Evolutionary conservation across 495 filamentous ascomycete genomes (phyloP).

Genomic region (Tuber magnatum): DNA sequence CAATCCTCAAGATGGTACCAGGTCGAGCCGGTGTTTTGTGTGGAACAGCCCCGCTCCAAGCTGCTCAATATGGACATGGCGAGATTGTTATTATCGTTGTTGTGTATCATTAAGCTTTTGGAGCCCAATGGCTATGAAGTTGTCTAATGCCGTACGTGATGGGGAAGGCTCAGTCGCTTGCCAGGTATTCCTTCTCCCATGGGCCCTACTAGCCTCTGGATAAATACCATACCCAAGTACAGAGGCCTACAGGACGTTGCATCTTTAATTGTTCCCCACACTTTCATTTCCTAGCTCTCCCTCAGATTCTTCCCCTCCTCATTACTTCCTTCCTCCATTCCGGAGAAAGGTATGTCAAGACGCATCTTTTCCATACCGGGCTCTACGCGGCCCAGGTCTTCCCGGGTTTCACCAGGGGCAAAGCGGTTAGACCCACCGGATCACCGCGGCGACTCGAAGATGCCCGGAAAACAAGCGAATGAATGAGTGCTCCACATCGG

Average conservation of each 20-base stretch:
- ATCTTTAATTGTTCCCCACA: neutral
- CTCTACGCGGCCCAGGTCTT: no score
- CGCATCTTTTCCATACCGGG: no score
- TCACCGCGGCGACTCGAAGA: no score
- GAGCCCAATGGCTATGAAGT: neutral
- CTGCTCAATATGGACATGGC: no score
- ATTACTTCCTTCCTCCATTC: neutral
- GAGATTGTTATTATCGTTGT: neutral
- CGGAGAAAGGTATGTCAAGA: no score
- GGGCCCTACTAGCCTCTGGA: neutral
- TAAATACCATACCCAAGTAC: neutral
- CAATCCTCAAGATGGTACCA: no score
- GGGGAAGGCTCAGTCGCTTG: neutral
- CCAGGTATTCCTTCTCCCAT: neutral
- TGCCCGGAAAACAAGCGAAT: no score
- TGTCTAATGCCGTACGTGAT: neutral
- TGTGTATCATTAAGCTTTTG: neutral
- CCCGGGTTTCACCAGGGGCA: no score
- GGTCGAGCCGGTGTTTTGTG: no score
- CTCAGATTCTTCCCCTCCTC: neutral
- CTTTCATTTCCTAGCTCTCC: neutral
- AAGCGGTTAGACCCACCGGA: no score
- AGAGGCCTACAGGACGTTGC: neutral
- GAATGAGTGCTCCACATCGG: no score
- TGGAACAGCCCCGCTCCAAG: no score